Evolutionary conservation across 23 red algal species (phyloP).

Genomic region (Chondrus crispus): DNA sequence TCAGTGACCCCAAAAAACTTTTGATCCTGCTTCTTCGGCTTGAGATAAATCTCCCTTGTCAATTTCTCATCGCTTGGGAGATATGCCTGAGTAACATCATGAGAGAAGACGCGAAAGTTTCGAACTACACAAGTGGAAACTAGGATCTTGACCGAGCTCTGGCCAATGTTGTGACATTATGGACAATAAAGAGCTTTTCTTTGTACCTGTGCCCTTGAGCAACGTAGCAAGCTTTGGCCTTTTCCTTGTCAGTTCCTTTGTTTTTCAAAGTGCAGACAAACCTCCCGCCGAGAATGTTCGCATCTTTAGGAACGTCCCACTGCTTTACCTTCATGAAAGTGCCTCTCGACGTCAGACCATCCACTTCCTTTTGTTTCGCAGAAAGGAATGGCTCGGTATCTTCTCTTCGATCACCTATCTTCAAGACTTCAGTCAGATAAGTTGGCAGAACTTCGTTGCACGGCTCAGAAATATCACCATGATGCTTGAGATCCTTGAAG

Average conservation of each 20-base stretch:
- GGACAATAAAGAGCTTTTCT: neutral
- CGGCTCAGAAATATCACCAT: too few relatives aligned
- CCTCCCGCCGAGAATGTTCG: neutral
- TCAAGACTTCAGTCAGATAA: too few relatives aligned
- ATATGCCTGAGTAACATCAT: constrained; percentile 11
- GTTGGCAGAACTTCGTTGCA: too few relatives aligned
- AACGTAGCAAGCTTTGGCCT: constrained; percentile 1
- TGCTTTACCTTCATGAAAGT: neutral
- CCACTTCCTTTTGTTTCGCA: neutral
- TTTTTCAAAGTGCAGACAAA: constrained; percentile 1
- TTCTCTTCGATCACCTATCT: too few relatives aligned
- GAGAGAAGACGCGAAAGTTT: neutral
- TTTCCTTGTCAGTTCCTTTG: neutral
- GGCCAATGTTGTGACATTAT: neutral
- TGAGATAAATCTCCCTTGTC: neutral
- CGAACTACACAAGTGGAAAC: neutral
- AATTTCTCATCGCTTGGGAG: neutral
- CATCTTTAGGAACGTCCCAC: neutral
- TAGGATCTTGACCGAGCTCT: neutral
- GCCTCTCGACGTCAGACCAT: neutral
- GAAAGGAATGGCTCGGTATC: too few relatives aligned
- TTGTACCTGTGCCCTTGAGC: constrained; percentile 37
- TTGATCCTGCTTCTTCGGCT: neutral
- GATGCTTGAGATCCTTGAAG: too few relatives aligned
- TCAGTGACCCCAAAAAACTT: neutral